Base-by-base conservation (phyloP, 352 stramenopile genomes). In the Halophytophthora batemanensis region DNA sequence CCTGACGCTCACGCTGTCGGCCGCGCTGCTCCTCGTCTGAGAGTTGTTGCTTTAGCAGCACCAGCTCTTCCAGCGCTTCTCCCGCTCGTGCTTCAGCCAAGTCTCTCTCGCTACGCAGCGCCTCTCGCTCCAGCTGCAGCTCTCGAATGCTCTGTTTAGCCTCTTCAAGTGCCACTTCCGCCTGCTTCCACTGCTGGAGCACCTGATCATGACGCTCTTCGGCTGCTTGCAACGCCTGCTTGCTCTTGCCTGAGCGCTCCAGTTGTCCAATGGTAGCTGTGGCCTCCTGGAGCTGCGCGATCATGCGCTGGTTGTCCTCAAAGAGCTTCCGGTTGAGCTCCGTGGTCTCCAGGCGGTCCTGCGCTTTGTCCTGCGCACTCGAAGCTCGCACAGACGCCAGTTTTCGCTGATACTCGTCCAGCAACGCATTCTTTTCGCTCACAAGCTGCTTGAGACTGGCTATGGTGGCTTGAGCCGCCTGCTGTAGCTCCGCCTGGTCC, bases 41-140 rank as follows among this genome's bases (percentile, higher is more conserved):
- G 3, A 73, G 25, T 18, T 71, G 53, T 6, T 86, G 64, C 49
- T 86, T 79, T 6, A 81, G 55, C 35, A 85, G 41, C 8, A 89
- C 66, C 19, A 94, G 94, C 49, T 96, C 87, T 44, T 91, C 82
- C 0, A 96, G 49, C 2, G 78, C 81, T 53, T 96, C 86, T 1
- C 80, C 82, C 14, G 82, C 88, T 18, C 83, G 82, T 6, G 77
- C 77, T 47, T 94, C 87, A 13, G 84, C 83, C 5, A 87, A 55
- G 28, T 95, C 69, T 17, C 75, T 69, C 50, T 91, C 76, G 39
- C 87, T 81, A 28, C 42, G 67, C 14, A 87, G 34, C 13, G 70
- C 62, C n/a, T 83, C 60, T 0, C 69, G 37, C 35, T 82, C 68
- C 43, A 71, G 67, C 19, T 94, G 76, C 12, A 91, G 59, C 56